Evolutionary conservation across 1,139 yeast genomes (phyloP).

Genomic region (Yamadazyma diddensiae): DNA sequence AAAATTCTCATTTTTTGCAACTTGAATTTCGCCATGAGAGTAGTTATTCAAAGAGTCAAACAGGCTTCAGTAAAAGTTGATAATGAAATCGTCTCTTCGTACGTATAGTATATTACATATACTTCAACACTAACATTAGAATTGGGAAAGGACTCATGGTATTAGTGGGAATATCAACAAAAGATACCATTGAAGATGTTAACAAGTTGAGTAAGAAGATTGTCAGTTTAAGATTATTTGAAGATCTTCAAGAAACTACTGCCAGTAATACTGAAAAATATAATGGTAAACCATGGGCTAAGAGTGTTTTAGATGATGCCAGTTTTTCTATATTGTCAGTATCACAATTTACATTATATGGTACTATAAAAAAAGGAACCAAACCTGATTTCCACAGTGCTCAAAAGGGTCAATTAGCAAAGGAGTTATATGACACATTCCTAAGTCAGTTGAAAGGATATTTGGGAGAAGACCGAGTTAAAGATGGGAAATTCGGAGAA

Average conservation of each 20-base stretch:
- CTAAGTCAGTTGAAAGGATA: conserved; percentile 45
- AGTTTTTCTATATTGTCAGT: conserved; percentile 48
- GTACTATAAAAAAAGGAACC: conserved; percentile 80
- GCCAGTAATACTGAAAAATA: conserved; percentile 33
- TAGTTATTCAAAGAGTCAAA: conserved; percentile 84
- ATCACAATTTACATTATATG: conserved; percentile 88
- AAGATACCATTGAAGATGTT: conserved; percentile 74
- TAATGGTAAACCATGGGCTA: conserved; percentile 63
- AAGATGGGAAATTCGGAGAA: conserved; percentile 91
- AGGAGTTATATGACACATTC: conserved; percentile 62
- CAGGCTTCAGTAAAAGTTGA: conserved; percentile 87
- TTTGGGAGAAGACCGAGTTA: conserved; percentile 62
- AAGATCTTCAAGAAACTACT: conserved; percentile 41
- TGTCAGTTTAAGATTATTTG: conserved; percentile 65
- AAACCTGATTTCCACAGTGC: conserved; percentile 94
- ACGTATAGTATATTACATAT: conserved; percentile 23
- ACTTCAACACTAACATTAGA: conserved; percentile 22
- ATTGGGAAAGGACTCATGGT: conserved; percentile 75
- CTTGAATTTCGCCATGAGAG: conserved; percentile 71
- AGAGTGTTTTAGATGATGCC: conserved; percentile 30
- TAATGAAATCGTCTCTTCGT: conserved; percentile 63
- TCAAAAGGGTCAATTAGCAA: conserved; percentile 76
- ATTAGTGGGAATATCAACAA: conserved; percentile 77
- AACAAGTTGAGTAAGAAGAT: conserved; percentile 67
- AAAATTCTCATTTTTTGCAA: too few relatives aligned